phyloP scores from a whole-genome alignment of 1,284 basidiomycete species.

The Tilletiopsis washingtonensis region DNA sequence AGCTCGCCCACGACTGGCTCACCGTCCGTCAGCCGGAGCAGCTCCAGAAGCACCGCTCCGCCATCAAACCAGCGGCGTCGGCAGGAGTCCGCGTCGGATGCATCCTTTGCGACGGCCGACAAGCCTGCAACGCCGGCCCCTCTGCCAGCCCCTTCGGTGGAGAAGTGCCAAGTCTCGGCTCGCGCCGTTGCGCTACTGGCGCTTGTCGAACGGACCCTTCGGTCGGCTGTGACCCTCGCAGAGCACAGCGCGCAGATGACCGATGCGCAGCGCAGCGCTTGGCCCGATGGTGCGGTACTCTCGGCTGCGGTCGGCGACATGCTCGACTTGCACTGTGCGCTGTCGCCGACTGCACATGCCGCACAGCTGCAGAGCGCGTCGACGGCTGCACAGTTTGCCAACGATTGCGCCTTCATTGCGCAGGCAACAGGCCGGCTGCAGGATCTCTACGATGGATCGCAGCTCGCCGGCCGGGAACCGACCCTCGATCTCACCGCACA shows the following conservation, averaged over 20 bases:
- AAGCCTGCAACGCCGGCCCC: too few species aligned
- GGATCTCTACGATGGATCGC: not conserved
- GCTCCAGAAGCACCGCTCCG: too few species aligned
- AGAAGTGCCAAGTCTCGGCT: too few species aligned
- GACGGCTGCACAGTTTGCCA: conserved; percentile 69
- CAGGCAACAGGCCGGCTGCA: not conserved
- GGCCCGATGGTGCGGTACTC: not conserved
- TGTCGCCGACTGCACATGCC: conserved; percentile 66
- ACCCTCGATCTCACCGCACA: conserved; percentile 16
- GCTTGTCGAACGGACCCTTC: too few species aligned
- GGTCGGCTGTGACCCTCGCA: not conserved
- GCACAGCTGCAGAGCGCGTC: conserved; percentile 56
- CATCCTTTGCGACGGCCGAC: too few species aligned
- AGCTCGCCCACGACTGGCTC: too few species aligned
- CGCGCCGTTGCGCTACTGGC: too few species aligned
- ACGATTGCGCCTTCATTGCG: conserved; percentile 61
- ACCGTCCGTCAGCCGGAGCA: too few species aligned
- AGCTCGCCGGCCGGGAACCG: not conserved
- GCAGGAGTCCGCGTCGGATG: too few species aligned
- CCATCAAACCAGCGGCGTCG: too few species aligned
- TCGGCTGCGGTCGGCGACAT: conserved; percentile 49
- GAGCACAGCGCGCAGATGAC: not conserved
- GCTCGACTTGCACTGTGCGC: conserved; percentile 71
- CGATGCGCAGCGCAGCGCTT: not conserved
- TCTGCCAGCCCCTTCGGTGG: too few species aligned